These are phyloP conservation scores for Mycena metata DNA, from an alignment of 768 basidiomycete species.

Conservation along the genomic window DNA sequence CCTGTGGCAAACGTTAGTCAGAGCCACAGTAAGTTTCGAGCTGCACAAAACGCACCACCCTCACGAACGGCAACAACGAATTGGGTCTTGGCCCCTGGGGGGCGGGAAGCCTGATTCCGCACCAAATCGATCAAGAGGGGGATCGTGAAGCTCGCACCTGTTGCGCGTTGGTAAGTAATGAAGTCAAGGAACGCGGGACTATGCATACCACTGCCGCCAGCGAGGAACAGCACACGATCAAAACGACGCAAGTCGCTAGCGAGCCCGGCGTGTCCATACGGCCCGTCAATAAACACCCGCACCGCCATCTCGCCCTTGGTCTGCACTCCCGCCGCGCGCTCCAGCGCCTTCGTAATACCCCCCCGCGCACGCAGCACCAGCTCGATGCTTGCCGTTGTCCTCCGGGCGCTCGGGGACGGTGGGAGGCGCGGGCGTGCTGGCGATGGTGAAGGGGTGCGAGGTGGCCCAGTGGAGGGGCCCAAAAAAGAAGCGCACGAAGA, in stretches of 20 bases:
- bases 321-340: slow-evolving; percentile 4
- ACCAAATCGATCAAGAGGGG: slow-evolving; percentile 45
- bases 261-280: slow-evolving; percentile 43
- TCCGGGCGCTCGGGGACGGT: neutral
- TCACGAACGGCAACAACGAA: slow-evolving; percentile 41
- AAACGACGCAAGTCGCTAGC: slow-evolving; percentile 32
- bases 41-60: slow-evolving; percentile 26
- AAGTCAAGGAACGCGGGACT: neutral
- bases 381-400: slow-evolving; percentile 1
- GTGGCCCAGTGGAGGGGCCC: slow-evolving; percentile 39
- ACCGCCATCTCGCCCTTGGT: slow-evolving; percentile 10
- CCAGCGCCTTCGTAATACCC: slow-evolving; percentile 44
- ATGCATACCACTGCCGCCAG: slow-evolving; percentile 49
- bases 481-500: slow-evolving; percentile 38
- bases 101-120: slow-evolving; percentile 23
- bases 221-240: slow-evolving; percentile 46
- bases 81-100: slow-evolving; percentile 36
- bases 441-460: slow-evolving; percentile 52
- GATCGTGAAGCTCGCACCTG: slow-evolving; percentile 45
- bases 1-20: too few species aligned
- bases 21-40: too few species aligned
- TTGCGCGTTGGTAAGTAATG: neutral
- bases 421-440: slow-evolving; percentile 15
- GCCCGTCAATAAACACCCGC: slow-evolving; percentile 44
- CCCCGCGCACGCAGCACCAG: slow-evolving; percentile 43